Evolutionary conservation across 2,329 filamentous ascomycete genomes (phyloP), one percentile per base, ranked within the genome.

Genomic region (Penicillium sp.): DNA sequence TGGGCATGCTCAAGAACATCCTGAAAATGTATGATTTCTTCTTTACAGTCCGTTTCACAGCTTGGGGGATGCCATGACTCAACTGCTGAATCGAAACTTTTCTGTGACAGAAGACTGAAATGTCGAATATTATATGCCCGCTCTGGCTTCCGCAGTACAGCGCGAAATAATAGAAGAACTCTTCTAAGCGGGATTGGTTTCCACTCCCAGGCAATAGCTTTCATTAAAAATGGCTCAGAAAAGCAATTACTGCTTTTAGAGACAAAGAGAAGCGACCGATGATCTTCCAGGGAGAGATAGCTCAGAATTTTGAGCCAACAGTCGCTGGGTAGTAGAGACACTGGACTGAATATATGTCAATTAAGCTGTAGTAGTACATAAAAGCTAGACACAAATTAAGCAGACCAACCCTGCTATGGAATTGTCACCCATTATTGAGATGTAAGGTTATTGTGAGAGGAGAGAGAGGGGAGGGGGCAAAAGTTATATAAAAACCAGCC

Each of bases 81-180:
- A 34, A 34, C 17, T 8, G 32, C 15, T 34, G 32, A 18, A 34
- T 30, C 41, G 24, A 34, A 27, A 32, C 27, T 33, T 41, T 44
- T 32, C 2, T 51, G 48, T 13, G 48, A 51, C 15, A 51, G 26
- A 41, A 51, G 42, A 46, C 42, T 42, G 17, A 51, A 46, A 21
- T 51, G 48, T 24, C 20, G 48, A 33, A 51, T 46, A 34, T 51
- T 6, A 27, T 13, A 46, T 40, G 42, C 42, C 7, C 48, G 48
- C 27, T 46, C 41, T 33, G 48, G 48, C 42, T 36, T 46, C 34
- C n/a, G 33, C 21, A 51, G 34, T 24, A 51, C 20, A 23, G 41
- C 34, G 9, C 42, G 48, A 46, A 51, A 46, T 17, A 51, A 41
- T 18, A 51, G 42, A 40, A 51, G 48, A 27, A 51, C 20, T 29